Base-by-base conservation (phyloP, 768 basidiomycete species). In the Pisolithus microcarpus region DNA sequence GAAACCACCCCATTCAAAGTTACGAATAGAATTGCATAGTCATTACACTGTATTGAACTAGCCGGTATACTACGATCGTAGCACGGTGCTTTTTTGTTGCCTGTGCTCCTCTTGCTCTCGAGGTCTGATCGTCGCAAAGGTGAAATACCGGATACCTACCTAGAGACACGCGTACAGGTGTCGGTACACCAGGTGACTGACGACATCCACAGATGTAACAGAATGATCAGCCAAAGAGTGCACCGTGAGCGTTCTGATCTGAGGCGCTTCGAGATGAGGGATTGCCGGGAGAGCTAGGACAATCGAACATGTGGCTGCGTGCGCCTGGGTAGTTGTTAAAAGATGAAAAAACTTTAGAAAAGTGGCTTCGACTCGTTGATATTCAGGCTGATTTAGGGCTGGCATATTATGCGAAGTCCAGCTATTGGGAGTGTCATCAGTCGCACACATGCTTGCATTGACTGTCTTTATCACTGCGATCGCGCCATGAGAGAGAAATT, bases 181-280 rank as follows among this genome's bases (percentile, higher is more conserved):
- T 78, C 53, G 75, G 73, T 74, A 72, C 78, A 77, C 78, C 72
- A 79, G 82, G 81, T 84, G 83, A 83, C 82, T 72, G 73, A 73
- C 53, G 56, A 36, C 73, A 71, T 68, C 78, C 76, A 76, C 58
- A 58, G 57, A 56, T 10, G 26, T 60, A 59, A 58, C 64, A 71
- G 74, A 73, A 76, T 68, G 74, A 59, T 66, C 76, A 67, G 82
- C 82, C 82, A 80, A 83, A 79, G 76, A 56, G 75, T 74, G 76
- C 61, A 77, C 63, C 77, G 57, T 64, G 34, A 30, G 50, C 34
- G 13, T 34, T 54, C 70, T 59, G n/a, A 55, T 84, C 78, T 84
- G 68, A 83, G 81, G 78, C 75, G 60, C 65, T 62, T 58, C 48
- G 59, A 56, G 77, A 78, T 81, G 76, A 74, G 74, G 65, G 75